These are phyloP conservation scores for Fonsecaea erecta DNA, from an alignment of 2,329 filamentous ascomycete species.

Conservation along the genomic window DNA sequence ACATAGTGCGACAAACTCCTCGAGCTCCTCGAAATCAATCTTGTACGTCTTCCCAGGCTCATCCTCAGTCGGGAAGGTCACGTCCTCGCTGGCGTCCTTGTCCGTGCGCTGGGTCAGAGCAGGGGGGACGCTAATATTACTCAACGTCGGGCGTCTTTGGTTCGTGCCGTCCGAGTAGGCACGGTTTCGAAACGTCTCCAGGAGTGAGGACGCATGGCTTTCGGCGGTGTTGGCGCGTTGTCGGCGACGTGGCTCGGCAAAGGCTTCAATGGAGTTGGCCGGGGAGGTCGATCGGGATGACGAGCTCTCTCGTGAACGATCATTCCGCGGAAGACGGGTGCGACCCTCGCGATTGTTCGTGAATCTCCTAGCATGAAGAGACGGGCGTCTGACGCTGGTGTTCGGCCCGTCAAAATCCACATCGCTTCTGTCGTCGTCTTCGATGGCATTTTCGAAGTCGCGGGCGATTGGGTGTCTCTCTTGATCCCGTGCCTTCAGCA, in stretches of 20 bases:
- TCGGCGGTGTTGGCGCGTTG: conserved; percentile 73
- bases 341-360: conserved; percentile 36
- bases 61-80: conserved; percentile 82
- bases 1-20: conserved; percentile 79
- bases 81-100: conserved; percentile 71
- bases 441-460: conserved; percentile 85
- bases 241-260: conserved; percentile 85
- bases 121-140: conserved; percentile 56
- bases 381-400: conserved; percentile 44
- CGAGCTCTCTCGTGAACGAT: conserved; percentile 55
- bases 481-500: conserved; percentile 25
- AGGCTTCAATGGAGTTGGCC: conserved; percentile 96
- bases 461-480: conserved; percentile 57
- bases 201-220: conserved; percentile 60
- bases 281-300: conserved; percentile 76
- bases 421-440: conserved; percentile 68
- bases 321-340: conserved; percentile 42
- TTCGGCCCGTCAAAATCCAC: conserved; percentile 44
- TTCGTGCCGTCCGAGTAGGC: conserved; percentile 72
- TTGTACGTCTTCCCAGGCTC: conserved; percentile 80
- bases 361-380: conserved; percentile 34
- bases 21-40: conserved; percentile 88
- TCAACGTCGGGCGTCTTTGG: conserved; percentile 64
- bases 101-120: conserved; percentile 51
- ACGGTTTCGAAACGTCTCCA: conserved; percentile 61